Base-by-base conservation (phyloP, 164 flowering plant species). In the Magnolia officinalis region DNA sequence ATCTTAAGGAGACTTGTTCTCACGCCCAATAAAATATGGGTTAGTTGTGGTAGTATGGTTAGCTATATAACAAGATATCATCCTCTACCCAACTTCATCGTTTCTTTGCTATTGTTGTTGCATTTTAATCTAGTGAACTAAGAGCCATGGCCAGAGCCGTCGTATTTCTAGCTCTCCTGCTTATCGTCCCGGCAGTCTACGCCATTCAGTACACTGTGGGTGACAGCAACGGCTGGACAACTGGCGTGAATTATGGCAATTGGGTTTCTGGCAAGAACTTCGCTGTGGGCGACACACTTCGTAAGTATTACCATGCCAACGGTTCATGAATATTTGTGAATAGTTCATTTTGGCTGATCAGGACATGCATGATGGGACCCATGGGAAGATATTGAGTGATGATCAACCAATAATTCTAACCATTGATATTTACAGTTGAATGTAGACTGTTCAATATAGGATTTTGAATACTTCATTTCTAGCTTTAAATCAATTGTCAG, bases 171-270 rank as follows among this genome's bases (percentile, higher is more conserved):
- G 59, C 71, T 71, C 61, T 81, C 66, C 2, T 79, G 20, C 20
- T 79, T 1, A 50, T 65, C 16, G 58, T 59, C 31, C 77, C 77
- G 9, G 76, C 79, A 2, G 76, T 9, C 24, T 71, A 50, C n/a
- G 81, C 81, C 2, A 31, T 45, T 0, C 31, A 78, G 18, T 67
- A 74, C 63, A 52, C 26, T 2, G 92, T 91, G 2, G 96, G 96
- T 0, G 97, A 84, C 49, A 82, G 6, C 37, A 65, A 85, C 1
- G 95, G 92, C 20, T 93, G 98, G 98, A 87, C 83, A 75, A 82
- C 84, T 13, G 86, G 89, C 75, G 78, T 84, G 1, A 78, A 90
- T 72, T 87, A 91, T 50, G 83, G 74, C 69, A 20, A 81, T 21
- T 93, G 98, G 98, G 18, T 74, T 0, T 20, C 50, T 0, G 84